phyloP scores from a whole-genome alignment of 495 filamentous ascomycete species.

The Podospora conica region DNA sequence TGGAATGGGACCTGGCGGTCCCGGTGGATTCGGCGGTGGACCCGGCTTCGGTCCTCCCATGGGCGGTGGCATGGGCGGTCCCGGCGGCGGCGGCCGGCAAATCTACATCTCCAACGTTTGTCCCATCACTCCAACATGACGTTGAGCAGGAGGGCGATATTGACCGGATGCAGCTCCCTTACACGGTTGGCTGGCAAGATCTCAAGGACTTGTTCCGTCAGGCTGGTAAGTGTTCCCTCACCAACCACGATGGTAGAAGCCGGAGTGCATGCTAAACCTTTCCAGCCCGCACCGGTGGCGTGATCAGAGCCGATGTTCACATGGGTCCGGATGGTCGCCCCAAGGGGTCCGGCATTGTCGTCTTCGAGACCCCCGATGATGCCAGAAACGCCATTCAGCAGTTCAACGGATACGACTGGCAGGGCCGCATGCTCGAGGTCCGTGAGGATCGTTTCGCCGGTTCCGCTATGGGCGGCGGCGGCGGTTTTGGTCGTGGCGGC shows the following conservation, averaged over 20 bases:
- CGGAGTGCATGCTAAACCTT: neutral
- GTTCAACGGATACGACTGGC: conserved; percentile 99
- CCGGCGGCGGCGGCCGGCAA: conserved; percentile 61
- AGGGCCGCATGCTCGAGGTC: conserved; percentile 86
- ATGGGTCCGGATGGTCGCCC: conserved; percentile 85
- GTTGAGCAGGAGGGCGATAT: conserved; percentile 25
- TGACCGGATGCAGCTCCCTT: conserved; percentile 70
- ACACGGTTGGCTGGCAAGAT: conserved; percentile 98
- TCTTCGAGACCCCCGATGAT: conserved; percentile 90
- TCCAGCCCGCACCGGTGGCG: conserved; percentile 60
- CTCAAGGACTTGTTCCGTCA: conserved; percentile 98
- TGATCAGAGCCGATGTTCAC: conserved; percentile 95
- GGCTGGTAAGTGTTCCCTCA: conserved; percentile 63
- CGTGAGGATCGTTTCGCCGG: conserved; percentile 93
- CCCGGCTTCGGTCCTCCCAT: conserved; percentile 41
- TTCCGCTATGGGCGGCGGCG: conserved; percentile 47
- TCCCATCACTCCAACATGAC: conserved; percentile 39
- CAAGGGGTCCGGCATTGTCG: conserved; percentile 93
- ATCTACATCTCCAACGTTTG: conserved; percentile 98
- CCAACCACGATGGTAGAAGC: neutral
- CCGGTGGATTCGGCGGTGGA: conserved; percentile 32
- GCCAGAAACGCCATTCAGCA: conserved; percentile 92
- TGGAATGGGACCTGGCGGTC: conserved; percentile 34
- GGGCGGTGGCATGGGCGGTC: conserved; percentile 44
- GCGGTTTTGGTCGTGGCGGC: conserved; percentile 54